phyloP scores from a whole-genome alignment of 176 grass and related monocot species.

The Aegilops speltoides region DNA sequence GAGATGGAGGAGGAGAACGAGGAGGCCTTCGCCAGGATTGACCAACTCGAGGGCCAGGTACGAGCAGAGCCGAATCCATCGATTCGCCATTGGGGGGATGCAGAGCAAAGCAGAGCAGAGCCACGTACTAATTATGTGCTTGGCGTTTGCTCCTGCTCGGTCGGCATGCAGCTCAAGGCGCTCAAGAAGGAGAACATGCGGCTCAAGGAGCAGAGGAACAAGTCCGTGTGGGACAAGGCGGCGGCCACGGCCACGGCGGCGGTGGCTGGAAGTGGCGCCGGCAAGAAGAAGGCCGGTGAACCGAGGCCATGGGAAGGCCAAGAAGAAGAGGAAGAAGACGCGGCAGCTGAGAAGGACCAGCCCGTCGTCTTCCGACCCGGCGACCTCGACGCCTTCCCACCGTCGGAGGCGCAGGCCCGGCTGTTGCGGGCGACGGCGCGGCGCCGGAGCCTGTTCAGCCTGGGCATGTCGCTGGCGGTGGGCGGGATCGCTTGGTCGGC shows the following conservation, averaged over 20 bases:
- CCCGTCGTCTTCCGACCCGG: not conserved
- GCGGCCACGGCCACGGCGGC: not conserved
- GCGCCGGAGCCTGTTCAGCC: conserved; percentile 48
- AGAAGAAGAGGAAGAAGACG: not conserved
- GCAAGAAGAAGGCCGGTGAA: not conserved
- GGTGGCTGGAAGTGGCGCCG: not conserved
- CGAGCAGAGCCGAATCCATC: too few species aligned
- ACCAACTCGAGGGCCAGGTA: conserved; percentile 47
- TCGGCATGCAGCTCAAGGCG: conserved; percentile 38
- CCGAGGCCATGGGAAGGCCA: not conserved
- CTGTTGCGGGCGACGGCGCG: conserved; percentile 10
- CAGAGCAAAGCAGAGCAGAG: not conserved
- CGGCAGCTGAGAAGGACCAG: not conserved
- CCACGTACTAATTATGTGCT: not conserved
- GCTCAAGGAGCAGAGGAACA: conserved; percentile 43
- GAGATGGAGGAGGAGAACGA: conserved; percentile 64
- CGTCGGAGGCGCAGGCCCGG: not conserved
- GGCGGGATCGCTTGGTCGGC: conserved; percentile 47
- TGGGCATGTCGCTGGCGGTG: conserved; percentile 53
- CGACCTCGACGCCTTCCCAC: not conserved
- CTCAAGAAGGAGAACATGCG: conserved; percentile 61
- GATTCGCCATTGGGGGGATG: not conserved
- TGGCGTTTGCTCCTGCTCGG: not conserved
- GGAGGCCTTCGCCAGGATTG: conserved; percentile 29
- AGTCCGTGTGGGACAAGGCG: conserved; percentile 25